Base-by-base conservation (phyloP, 192 early-diverging fungal genomes). In the Rhizophagus clarus region DNA sequence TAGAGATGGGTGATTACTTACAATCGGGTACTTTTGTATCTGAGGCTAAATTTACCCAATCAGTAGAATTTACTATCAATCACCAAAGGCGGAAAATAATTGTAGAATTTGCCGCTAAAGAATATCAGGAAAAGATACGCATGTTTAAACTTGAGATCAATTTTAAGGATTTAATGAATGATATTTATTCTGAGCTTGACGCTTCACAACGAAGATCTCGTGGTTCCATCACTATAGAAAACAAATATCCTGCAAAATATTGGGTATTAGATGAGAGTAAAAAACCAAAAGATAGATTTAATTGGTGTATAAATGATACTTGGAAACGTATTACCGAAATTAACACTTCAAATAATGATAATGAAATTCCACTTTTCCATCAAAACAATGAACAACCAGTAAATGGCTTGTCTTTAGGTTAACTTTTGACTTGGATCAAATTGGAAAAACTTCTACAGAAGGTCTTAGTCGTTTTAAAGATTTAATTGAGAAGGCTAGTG, bases 341-440 rank as follows among this genome's bases (percentile, higher is more conserved):
- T 15, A 26, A 66, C 1, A 28, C 45, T 4, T n/a, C 12, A 5
- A 22, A 74, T 24, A 1, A 20, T 1, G 49, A 76, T 26, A 74
- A 15, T 79, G 22, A n/a, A 9, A 61, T 61, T 1, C 80, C 84
- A 17, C 56, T 80, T 72, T 60, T 81, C 0, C 74, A 77, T 0
- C 62, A 70, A 10, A 76, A 81, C 14, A 70, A 45, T 32, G 67
- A 87, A 4, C 77, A 84, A n/a, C 45, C 89, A 0, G 86, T 3
- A 67, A 82, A 28, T 89, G 88, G 87, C 79, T 80, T 11, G 85
- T 87, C 0, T 83, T 85, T 62, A 81, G 87, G 0, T n/a, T 89
- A 10, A 70, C 14, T 0, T 74, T 84, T n/a, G 64, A 47, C 0
- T 29, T 45, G n/a, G 9, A 37, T 3, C 49, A 2, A 1, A 12